A percentile compares a stretch with the other conserved stretches of the same genome.
These are phyloP conservation scores for Chenopodium quinoa DNA, from an alignment of 148 eudicot species.

Conservation along the genomic window DNA sequence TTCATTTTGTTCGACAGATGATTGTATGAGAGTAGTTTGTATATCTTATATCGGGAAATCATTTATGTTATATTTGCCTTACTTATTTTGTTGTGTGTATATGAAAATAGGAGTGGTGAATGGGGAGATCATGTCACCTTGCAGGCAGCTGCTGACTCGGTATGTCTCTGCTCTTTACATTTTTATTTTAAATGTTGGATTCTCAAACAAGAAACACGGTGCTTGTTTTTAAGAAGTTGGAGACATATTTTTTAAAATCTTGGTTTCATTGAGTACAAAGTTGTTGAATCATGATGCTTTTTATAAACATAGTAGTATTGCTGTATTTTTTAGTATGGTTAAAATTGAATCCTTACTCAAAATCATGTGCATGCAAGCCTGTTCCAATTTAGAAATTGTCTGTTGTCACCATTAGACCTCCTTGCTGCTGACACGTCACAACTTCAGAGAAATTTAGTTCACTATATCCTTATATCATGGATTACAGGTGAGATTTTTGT, in stretches of 20 bases:
- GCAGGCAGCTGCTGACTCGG: slow-evolving; percentile 50
- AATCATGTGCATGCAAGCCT: not conserved
- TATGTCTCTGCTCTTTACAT: slow-evolving; percentile 1
- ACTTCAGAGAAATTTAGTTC: slow-evolving; percentile 4
- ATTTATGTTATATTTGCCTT: slow-evolving; percentile 1
- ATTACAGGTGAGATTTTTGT: slow-evolving; percentile 4
- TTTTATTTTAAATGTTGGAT: not conserved
- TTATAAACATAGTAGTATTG: not conserved
- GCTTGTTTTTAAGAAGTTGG: not conserved
- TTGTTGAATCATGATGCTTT: not conserved
- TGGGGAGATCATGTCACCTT: slow-evolving; percentile 59
- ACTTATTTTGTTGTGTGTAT: slow-evolving; percentile 10
- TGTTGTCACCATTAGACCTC: not conserved
- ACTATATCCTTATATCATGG: not conserved
- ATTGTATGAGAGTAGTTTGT: too few relatives aligned
- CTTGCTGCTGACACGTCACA: not conserved
- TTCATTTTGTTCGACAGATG: too few relatives aligned
- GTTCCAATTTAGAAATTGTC: not conserved
- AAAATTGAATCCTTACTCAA: not conserved
- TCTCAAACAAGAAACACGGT: not conserved
- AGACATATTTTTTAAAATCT: not conserved
- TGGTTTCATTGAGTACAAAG: not conserved
- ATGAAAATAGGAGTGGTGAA: slow-evolving; percentile 62
- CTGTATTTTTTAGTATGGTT: not conserved
- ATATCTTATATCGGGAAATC: too few relatives aligned